A percentile compares a stretch with the other conserved stretches of the same genome.
These are phyloP conservation scores for Chrysanthemum seticuspe DNA, from an alignment of 129 eudicot species.

Conservation along the genomic window DNA sequence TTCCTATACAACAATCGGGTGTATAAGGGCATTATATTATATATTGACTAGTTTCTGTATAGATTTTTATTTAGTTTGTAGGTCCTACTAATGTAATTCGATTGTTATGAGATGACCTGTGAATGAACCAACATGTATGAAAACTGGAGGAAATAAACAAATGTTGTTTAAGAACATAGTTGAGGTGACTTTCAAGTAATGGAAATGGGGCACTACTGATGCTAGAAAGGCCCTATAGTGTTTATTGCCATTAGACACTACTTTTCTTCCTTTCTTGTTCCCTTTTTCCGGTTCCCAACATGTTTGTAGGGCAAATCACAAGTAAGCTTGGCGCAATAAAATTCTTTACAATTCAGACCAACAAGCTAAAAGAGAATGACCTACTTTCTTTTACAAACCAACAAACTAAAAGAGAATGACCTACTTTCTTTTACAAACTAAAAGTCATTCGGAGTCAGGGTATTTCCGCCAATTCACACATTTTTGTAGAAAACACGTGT, in stretches of 20 bases:
- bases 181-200: slow-evolving; percentile 32
- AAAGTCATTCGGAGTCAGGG: too few species aligned
- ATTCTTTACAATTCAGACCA: not conserved
- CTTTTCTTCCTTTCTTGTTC: not conserved
- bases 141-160: slow-evolving; percentile 12
- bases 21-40: not conserved
- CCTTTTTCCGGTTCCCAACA: not conserved
- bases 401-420: too few species aligned
- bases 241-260: slow-evolving; percentile 14
- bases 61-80: not conserved
- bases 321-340: not conserved
- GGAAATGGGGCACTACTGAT: slow-evolving; percentile 20
- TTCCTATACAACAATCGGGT: not conserved
- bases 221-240: slow-evolving; percentile 21
- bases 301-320: slow-evolving; percentile 17
- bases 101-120: slow-evolving; percentile 15
- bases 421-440: too few species aligned
- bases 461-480: too few species aligned
- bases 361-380: too few species aligned
- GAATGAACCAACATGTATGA: slow-evolving; percentile 16
- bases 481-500: too few species aligned
- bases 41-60: not conserved
- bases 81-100: slow-evolving; percentile 13
- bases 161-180: slow-evolving; percentile 18
- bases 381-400: too few species aligned